These are phyloP conservation scores for Gamarada debralockiae DNA, from an alignment of 495 filamentous ascomycete species.

Conservation along the genomic window DNA sequence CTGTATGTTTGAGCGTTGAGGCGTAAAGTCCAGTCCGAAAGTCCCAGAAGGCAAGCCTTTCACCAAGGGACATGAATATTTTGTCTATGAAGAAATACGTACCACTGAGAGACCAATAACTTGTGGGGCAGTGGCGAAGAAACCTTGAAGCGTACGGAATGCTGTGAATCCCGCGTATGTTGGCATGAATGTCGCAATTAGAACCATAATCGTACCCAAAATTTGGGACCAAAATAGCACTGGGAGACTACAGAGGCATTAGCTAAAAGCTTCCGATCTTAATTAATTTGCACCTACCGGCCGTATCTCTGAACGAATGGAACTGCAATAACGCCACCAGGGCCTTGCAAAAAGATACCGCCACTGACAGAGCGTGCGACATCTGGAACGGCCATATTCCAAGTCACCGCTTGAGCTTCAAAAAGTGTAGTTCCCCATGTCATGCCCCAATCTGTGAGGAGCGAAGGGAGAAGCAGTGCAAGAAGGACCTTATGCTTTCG, in stretches of 20 bases:
- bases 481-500: slow-evolving; percentile 9
- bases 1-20: too few species aligned
- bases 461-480: slow-evolving; percentile 13
- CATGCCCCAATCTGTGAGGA: slow-evolving; percentile 38
- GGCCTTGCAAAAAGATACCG: slow-evolving; percentile 48
- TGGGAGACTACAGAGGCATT: too few species aligned
- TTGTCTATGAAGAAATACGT: too few species aligned
- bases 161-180: slow-evolving; percentile 43
- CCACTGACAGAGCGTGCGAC: slow-evolving; percentile 44
- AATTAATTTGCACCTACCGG: too few species aligned
- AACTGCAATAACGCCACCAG: slow-evolving; percentile 49
- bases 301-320: slow-evolving; percentile 46
- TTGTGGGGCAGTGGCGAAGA: slow-evolving; percentile 21
- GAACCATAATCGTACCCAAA: slow-evolving; percentile 40
- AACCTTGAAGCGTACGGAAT: slow-evolving; percentile 46
- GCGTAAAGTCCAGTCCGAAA: too few species aligned
- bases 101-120: slow-evolving; percentile 54
- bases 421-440: slow-evolving; percentile 48
- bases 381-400: slow-evolving; percentile 38
- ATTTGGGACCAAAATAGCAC: slow-evolving; percentile 51
- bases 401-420: slow-evolving; percentile 42
- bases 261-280: too few species aligned
- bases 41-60: too few species aligned
- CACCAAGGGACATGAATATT: too few species aligned
- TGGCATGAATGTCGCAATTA: slow-evolving; percentile 42